Conservation (phyloP, 139 green algal species). For the Parachlorella kessleri region DNA sequence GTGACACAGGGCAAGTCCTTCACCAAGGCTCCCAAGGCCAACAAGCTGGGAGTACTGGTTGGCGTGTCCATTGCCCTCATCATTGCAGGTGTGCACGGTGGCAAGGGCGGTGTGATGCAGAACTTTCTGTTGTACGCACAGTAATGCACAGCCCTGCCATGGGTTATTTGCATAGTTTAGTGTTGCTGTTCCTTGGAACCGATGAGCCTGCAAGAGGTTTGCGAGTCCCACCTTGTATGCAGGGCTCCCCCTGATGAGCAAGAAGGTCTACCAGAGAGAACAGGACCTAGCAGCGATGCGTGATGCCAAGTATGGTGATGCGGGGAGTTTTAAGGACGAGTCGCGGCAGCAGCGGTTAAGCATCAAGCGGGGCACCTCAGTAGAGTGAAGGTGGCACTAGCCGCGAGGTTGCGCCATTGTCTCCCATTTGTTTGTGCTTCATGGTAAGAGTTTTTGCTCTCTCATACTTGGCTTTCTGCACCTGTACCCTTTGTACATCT, state of each 20-base stretch:
- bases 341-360: background rate
- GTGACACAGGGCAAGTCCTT: background rate
- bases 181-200: too few relatives aligned
- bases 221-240: background rate
- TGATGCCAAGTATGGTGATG: conserved; percentile 3
- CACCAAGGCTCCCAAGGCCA: conserved; percentile 2
- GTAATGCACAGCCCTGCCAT: background rate
- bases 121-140: background rate
- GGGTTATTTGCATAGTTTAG: too few relatives aligned
- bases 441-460: too few relatives aligned
- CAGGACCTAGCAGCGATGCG: conserved; percentile 38
- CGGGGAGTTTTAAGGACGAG: background rate
- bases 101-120: background rate
- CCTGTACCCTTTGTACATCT: too few relatives aligned
- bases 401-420: too few relatives aligned
- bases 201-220: background rate
- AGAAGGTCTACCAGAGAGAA: conserved; percentile 35
- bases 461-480: too few relatives aligned
- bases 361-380: background rate
- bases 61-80: background rate
- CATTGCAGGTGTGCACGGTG: conserved; percentile 1
- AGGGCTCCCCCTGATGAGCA: conserved; percentile 40
- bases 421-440: too few relatives aligned
- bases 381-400: too few relatives aligned
- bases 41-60: conserved; percentile 3